Evolutionary conservation across 164 flowering plant species (phyloP), one percentile per base, ranked within the genome.

Genomic region (Taxillus chinensis): DNA sequence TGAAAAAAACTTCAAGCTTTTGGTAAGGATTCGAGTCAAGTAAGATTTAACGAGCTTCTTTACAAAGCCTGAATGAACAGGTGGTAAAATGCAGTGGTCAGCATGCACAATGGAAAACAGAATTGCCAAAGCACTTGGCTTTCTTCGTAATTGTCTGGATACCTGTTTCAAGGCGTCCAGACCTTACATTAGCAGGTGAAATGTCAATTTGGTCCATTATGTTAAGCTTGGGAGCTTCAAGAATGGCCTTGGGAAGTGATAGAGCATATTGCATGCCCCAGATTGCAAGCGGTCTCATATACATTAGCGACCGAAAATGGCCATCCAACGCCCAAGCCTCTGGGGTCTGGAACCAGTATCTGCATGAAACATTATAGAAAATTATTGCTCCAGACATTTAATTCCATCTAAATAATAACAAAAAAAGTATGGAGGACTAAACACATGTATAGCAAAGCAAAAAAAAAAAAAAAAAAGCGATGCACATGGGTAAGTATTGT

Each of bases 181-280:
- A 60, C 66, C 73, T 69, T 39, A 59, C n/a, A 54, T 50, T 69
- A 5, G n/a, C 37, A 0, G 86, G 71, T 13, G 82, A 71, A 5
- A 63, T 41, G 41, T 69, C 60, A 27, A 75, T 65, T 68, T 89
- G 78, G 45, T 92, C 96, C 92, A 92, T 92, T 61, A 84, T 63
- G 63, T 82, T 86, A 52, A 86, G 70, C 62, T 72, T 67, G 7
- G 97, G 97, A 40, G 95, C 89, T 39, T 86, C 82, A 1, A 86
- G 78, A 57, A 83, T 75, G 39, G 89, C 77, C 70, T 78, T 88
- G 0, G 97, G 96, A 64, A 79, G 62, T 6, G 93, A 74, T 55
- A 86, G 63, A 0, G 97, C 91, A 80, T 82, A 86, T 43, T 90
- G 97, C 97, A 90, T 90, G 40, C 89, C 91, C 97, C 97, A 90